Evolutionary conservation across 768 basidiomycete species (phyloP), one percentile per base, ranked within the genome.

Genomic region (Boletus reticuloceps): DNA sequence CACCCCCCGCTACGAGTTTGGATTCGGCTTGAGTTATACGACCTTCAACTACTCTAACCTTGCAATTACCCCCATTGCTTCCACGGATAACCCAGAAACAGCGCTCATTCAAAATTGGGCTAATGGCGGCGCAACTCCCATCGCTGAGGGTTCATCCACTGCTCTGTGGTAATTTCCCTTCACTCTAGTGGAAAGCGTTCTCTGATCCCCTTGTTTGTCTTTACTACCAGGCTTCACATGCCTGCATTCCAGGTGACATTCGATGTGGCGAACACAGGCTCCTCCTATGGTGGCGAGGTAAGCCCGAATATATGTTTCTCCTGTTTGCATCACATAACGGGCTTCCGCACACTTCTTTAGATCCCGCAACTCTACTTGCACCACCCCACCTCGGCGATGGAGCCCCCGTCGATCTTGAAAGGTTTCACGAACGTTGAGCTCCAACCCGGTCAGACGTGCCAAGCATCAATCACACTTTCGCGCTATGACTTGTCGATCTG

Each of bases 11-110:
- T 93, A 84, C 64, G 90, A 91, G 65, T 98, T 98, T 68, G 94
- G 94, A 6, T 95, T 85, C 66, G 94, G 94, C 0, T 69, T 95
- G 64, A 89, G 85, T 53, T 98, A 97, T 74, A 88, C 94, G 38
- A 79, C 72, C 3, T 98, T 95, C 69, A 70, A 79, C 32, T 95
- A 92, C 68, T 82, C 77, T 41, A 73, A 79, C 32, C 73, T 94
- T 12, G 59, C 75, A 4, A 71, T 90, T 34, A 66, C 65, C 16
- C 73, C 75, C 51, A 68, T 88, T 5, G 50, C 64, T 10, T 54
- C 60, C 17, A 66, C 68, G 34, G 73, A 77, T n/a, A n/a, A n/a
- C 8, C 58, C 67, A 5, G 56, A 72, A 51, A 52, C 44, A 5
- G 72, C 69, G 5, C 69, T 75, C 12, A 70, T 77, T 19, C 64